Evolutionary conservation across 1,139 yeast species (phyloP), one percentile per base, ranked within the genome.

Genomic region (Eremothecium cymbalariae): DNA sequence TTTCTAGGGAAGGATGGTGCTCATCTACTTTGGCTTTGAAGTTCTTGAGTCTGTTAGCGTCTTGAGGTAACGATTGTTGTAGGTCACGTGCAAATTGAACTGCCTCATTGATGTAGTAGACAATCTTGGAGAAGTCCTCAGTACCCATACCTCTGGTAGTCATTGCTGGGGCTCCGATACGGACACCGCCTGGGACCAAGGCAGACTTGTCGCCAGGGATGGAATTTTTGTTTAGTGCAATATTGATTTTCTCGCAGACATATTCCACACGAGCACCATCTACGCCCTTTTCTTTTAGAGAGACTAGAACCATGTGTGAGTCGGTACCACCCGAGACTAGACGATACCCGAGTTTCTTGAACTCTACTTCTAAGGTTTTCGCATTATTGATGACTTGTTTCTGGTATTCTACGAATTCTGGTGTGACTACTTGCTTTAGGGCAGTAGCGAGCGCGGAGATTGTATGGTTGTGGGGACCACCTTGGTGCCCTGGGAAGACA

Each of bases 401-500:
- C 68, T 90, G 98, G 68, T 90, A 90, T 59, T 77, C 77, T 64
- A 76, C 84, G 68, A 84, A 90, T 63, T 85, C 95, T 38, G 94
- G 94, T 36, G 93, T 74, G 41, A 78, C 74, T 42, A 95, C 94
- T 68, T 90, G 98, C 63, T 84, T 85, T 58, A 90, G 74, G 42
- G 98, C 98, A 45, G 93, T 88, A 29, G 97, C 96, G 57, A 90
- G 72, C 31, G 97, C 98, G 45, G 96, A 80, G 60, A 90, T 90
- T 51, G 97, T 90, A 69, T 90, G 97, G 70, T 90, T 90, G 66
- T 90, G 97, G 49, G 98, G 98, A 61, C 98, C 98, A 71, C 98
- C 98, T 70, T 90, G 98, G 66, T 90, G 97, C 53, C 96, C 97
- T 52, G 98, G 98, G 88, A 90, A 90, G 45, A 90, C 97, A 7